A percentile compares a stretch with the other conserved stretches of the same genome.
These are phyloP conservation scores for Epicoccum nigrum DNA, from an alignment of 2,329 filamentous ascomycete genomes.

Conservation along the genomic window DNA sequence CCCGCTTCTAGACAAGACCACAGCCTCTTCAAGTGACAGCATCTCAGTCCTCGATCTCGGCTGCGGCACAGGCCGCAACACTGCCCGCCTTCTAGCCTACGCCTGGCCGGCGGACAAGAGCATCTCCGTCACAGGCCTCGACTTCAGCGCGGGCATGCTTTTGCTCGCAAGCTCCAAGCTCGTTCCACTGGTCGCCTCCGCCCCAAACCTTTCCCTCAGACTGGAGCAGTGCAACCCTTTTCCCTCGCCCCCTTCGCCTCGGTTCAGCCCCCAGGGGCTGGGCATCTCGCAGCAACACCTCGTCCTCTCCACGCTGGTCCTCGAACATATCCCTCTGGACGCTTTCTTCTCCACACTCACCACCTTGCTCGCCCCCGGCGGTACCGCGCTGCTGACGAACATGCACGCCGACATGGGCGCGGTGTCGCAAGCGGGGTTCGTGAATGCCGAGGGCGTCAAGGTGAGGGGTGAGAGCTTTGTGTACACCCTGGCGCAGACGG, in stretches of 20 bases:
- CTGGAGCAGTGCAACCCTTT: slow-evolving; percentile 43
- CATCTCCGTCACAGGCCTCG: slow-evolving; percentile 58
- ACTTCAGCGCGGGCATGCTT: slow-evolving; percentile 65
- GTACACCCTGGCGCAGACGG: slow-evolving; percentile 59
- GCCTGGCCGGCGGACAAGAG: slow-evolving; percentile 27
- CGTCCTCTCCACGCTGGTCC: slow-evolving; percentile 66
- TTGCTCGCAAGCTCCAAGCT: slow-evolving; percentile 56
- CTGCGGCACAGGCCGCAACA: slow-evolving; percentile 70
- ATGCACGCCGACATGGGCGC: slow-evolving; percentile 71
- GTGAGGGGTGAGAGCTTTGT: slow-evolving; percentile 65
- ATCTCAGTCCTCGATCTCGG: slow-evolving; percentile 65
- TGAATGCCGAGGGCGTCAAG: slow-evolving; percentile 60
- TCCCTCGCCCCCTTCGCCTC: slow-evolving; percentile 17
- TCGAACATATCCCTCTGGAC: slow-evolving; percentile 65
- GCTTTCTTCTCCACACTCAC: slow-evolving; percentile 58
- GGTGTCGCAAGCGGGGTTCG: slow-evolving; percentile 66
- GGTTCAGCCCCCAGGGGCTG: too few relatives aligned
- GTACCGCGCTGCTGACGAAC: slow-evolving; percentile 66
- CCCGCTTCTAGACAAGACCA: slow-evolving; percentile 50
- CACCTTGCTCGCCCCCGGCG: slow-evolving; percentile 52
- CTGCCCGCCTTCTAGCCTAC: slow-evolving; percentile 56
- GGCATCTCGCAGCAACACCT: slow-evolving; percentile 46
- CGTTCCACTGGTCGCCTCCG: neutral
- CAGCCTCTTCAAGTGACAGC: slow-evolving; percentile 6
- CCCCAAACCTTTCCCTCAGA: neutral